These are phyloP conservation scores for Debaryomyces coudertii DNA, from an alignment of 1,139 yeast species.

Conservation along the genomic window DNA sequence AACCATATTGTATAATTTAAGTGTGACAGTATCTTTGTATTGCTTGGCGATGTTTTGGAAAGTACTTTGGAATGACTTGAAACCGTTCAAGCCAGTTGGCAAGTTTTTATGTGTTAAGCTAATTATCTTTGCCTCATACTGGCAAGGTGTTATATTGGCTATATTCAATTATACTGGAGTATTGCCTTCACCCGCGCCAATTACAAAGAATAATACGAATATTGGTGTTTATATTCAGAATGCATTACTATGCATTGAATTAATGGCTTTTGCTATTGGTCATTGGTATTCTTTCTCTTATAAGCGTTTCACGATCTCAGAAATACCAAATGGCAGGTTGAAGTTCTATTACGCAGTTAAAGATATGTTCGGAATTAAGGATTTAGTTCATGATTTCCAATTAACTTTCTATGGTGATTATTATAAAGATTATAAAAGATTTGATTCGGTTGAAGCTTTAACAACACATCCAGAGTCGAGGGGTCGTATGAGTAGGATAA, in stretches of 20 bases:
- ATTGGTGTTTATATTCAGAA: constrained; percentile 70
- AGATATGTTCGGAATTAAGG: constrained; percentile 78
- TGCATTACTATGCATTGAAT: constrained; percentile 78
- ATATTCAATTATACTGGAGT: constrained; percentile 59
- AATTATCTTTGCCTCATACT: constrained; percentile 92
- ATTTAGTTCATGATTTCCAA: constrained; percentile 75
- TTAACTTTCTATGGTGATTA: constrained; percentile 72
- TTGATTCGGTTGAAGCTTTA: constrained; percentile 76
- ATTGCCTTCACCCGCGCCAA: constrained; percentile 38
- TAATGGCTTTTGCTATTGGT: constrained; percentile 82
- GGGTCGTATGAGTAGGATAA: constrained; percentile 71
- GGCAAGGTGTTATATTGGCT: constrained; percentile 86
- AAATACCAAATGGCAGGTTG: constrained; percentile 70
- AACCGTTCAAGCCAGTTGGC: constrained; percentile 84
- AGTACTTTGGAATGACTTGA: constrained; percentile 74
- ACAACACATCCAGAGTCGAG: constrained; percentile 70
- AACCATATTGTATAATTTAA: constrained; percentile 70
- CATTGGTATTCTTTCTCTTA: constrained; percentile 88
- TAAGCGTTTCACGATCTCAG: constrained; percentile 63
- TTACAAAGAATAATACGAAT: constrained; percentile 38
- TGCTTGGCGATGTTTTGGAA: constrained; percentile 92
- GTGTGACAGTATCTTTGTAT: constrained; percentile 82
- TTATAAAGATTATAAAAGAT: constrained; percentile 75
- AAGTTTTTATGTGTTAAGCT: constrained; percentile 91
- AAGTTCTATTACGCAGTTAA: constrained; percentile 62